A percentile compares a stretch with the other conserved stretches of the same genome.
Conservation (phyloP, 2,329 filamentous ascomycete species). For the Apiospora arundinis region DNA sequence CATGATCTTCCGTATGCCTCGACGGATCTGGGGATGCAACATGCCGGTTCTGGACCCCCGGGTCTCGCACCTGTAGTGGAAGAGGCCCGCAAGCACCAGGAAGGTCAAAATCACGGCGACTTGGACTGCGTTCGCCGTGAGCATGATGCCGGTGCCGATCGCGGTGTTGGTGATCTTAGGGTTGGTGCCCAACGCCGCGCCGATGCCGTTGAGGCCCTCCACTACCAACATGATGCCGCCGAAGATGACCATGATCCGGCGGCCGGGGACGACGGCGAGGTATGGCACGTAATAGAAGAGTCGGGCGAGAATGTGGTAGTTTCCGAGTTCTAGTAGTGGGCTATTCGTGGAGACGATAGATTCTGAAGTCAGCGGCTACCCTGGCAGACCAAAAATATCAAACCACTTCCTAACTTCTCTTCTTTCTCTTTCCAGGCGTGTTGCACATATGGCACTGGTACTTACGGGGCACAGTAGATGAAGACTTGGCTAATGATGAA, state of each 20-base stretch:
- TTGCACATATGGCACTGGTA: slow-evolving; percentile 24
- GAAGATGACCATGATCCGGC: slow-evolving; percentile 53
- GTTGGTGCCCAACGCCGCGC: slow-evolving; percentile 49
- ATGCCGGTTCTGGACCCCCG: slow-evolving; percentile 29
- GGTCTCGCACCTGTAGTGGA: slow-evolving; percentile 46
- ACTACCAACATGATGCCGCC: slow-evolving; percentile 52
- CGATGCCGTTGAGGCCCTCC: slow-evolving; percentile 53
- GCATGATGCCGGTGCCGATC: slow-evolving; percentile 35
- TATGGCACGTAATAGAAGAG: slow-evolving; percentile 68
- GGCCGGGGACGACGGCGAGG: slow-evolving; percentile 58
- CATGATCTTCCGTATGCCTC: slow-evolving; percentile 36
- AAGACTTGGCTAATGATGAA: slow-evolving; percentile 52
- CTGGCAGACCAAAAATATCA: too few relatives aligned
- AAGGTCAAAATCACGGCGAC: slow-evolving; percentile 54
- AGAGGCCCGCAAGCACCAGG: slow-evolving; percentile 48
- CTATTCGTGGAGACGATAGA: slow-evolving; percentile 37
- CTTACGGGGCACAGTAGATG: slow-evolving; percentile 46
- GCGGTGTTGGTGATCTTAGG: slow-evolving; percentile 32
- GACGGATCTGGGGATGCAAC: slow-evolving; percentile 27
- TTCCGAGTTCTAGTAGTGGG: slow-evolving; percentile 66
- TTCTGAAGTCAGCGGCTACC: background rate
- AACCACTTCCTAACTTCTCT: background rate
- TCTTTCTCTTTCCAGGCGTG: background rate
- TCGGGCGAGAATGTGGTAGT: slow-evolving; percentile 69
- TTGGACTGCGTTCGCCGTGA: slow-evolving; percentile 50